phyloP scores from a whole-genome alignment of 2,329 filamentous ascomycete species.

The Neonectria punicea region DNA sequence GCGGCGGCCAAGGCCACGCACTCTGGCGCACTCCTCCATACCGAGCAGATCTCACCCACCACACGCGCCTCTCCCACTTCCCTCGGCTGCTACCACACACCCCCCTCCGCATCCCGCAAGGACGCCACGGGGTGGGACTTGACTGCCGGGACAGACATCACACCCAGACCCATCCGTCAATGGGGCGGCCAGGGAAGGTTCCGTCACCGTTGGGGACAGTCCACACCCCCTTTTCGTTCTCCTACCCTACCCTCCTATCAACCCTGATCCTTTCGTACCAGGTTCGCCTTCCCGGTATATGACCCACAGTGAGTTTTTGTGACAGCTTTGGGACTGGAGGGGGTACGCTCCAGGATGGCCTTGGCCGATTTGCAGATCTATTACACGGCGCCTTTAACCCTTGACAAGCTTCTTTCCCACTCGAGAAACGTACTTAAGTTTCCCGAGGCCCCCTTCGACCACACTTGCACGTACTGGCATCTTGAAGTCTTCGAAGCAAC shows the following conservation, averaged over 20 bases:
- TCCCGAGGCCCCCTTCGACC: conserved; percentile 40
- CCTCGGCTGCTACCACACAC: conserved; percentile 23
- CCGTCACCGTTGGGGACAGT: conserved; percentile 32
- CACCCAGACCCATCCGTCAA: conserved; percentile 30
- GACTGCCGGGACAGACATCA: conserved; percentile 41
- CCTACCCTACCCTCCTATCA: conserved; percentile 23
- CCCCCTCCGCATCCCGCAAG: conserved; percentile 6
- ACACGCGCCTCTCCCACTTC: conserved; percentile 21
- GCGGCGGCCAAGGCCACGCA: conserved; percentile 38
- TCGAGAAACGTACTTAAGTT: conserved; percentile 45
- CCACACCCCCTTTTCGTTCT: conserved; percentile 32
- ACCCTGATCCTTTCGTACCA: conserved; percentile 42
- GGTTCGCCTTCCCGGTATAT: conserved; percentile 36
- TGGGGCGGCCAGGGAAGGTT: conserved; percentile 39
- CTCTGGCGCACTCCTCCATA: conserved; percentile 35
- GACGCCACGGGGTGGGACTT: conserved; percentile 32
- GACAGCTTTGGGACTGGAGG: conserved; percentile 41
- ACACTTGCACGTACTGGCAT: conserved; percentile 30
- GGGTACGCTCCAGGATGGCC: conserved; percentile 37
- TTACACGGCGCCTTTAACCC: conserved; percentile 42
- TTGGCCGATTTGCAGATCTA: conserved; percentile 43
- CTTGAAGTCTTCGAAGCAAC: conserved; percentile 30
- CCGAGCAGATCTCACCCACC: conserved; percentile 37
- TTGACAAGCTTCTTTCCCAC: conserved; percentile 43
- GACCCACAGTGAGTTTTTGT: conserved; percentile 41